A percentile compares a stretch with the other conserved stretches of the same genome.
These are phyloP conservation scores for Xerocomus nothofagi DNA, from an alignment of 1,284 basidiomycete species.

Conservation along the genomic window DNA sequence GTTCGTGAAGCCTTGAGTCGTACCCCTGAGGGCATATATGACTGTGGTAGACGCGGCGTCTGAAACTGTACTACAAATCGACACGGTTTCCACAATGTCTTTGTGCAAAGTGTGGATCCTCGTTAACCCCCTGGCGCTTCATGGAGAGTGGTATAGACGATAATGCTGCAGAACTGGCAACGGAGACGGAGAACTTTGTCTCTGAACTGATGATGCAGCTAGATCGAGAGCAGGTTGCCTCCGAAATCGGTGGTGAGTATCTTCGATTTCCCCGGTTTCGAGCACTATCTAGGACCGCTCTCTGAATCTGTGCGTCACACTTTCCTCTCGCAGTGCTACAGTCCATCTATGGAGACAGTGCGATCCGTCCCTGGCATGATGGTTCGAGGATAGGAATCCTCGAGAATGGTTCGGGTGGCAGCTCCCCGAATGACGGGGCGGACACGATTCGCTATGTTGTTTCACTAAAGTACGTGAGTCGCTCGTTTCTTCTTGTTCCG, in stretches of 20 bases:
- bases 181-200: slow-evolving; percentile 48
- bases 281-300: neutral
- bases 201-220: slow-evolving; percentile 45
- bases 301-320: slow-evolving; percentile 4
- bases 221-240: slow-evolving; percentile 57
- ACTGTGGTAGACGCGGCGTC: slow-evolving; percentile 3
- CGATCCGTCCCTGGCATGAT: slow-evolving; percentile 56
- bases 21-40: neutral
- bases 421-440: slow-evolving; percentile 3
- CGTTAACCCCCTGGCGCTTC: neutral
- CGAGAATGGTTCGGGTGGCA: slow-evolving; percentile 2
- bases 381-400: slow-evolving; percentile 34
- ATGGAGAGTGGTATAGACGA: slow-evolving; percentile 20
- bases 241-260: slow-evolving; percentile 64
- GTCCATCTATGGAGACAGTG: slow-evolving; percentile 79
- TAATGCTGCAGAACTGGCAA: slow-evolving; percentile 21
- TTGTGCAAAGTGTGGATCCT: neutral
- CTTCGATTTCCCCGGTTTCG: neutral
- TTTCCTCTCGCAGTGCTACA: slow-evolving; percentile 57
- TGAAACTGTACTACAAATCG: slow-evolving; percentile 7
- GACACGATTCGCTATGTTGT: slow-evolving; percentile 67
- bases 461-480: slow-evolving; percentile 42
- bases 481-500: neutral
- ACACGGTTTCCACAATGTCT: slow-evolving; percentile 9
- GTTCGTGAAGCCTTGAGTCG: too few relatives aligned